These are phyloP conservation scores for Lagerstroemia speciosa DNA, from an alignment of 345 rosid genomes.

Conservation along the genomic window DNA sequence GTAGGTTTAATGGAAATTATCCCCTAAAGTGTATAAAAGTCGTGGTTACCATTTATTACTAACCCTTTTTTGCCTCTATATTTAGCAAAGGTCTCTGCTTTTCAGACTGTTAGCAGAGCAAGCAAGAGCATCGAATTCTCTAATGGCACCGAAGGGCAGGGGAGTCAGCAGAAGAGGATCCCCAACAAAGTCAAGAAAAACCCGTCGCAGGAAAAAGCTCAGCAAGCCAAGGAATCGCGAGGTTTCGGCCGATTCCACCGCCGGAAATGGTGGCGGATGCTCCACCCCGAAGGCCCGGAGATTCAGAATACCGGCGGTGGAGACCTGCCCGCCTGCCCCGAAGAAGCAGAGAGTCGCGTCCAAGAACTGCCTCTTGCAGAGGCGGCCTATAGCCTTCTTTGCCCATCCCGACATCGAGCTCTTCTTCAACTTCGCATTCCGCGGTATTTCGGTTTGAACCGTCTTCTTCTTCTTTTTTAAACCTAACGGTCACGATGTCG, in stretches of 20 bases:
- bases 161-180: conserved; percentile 15
- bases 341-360: conserved; percentile 56
- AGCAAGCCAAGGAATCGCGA: no score
- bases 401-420: conserved; percentile 89
- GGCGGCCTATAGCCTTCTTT: conserved; percentile 68
- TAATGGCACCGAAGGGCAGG: conserved; percentile 32
- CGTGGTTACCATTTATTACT: no score
- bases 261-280: conserved; percentile 23
- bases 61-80: conserved; percentile 7
- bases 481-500: background rate
- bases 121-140: background rate
- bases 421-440: conserved; percentile 54
- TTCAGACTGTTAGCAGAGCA: conserved; percentile 5
- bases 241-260: no score
- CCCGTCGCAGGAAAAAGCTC: conserved; percentile 21
- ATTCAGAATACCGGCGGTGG: conserved; percentile 63
- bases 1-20: conserved; percentile 21
- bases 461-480: no score
- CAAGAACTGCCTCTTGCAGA: conserved; percentile 32
- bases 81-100: conserved; percentile 7
- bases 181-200: no score
- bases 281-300: conserved; percentile 71
- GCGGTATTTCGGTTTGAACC: conserved; percentile 43
- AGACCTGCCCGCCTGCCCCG: conserved; percentile 87
- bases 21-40: background rate